phyloP scores from a whole-genome alignment of 768 basidiomycete genomes.

The Zangia roseola region DNA sequence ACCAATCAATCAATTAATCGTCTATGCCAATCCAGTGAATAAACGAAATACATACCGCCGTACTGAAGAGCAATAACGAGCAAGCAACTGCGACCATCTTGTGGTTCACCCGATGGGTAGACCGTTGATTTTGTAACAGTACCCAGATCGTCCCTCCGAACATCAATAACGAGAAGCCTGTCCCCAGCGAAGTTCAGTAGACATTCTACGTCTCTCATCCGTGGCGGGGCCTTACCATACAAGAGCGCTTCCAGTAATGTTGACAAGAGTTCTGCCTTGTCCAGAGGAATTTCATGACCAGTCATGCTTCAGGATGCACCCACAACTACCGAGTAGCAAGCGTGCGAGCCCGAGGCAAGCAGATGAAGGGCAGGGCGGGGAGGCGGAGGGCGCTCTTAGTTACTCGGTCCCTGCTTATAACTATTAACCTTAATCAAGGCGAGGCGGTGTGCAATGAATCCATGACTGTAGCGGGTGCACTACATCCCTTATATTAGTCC shows the following conservation, averaged over 20 bases:
- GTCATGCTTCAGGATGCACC: background rate
- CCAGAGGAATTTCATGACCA: conserved; percentile 1
- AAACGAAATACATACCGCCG: conserved; percentile 13
- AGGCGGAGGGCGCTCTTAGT: too few relatives aligned
- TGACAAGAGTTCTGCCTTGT: conserved; percentile 5
- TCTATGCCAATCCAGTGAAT: background rate
- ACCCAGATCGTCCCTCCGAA: conserved; percentile 27
- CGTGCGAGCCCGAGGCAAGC: too few relatives aligned
- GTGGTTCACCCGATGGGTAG: conserved; percentile 5
- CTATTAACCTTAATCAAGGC: too few relatives aligned
- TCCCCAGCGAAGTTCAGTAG: too few relatives aligned
- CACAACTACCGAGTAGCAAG: too few relatives aligned
- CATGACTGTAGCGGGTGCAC: too few relatives aligned
- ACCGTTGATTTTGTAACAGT: conserved; percentile 6
- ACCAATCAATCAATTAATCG: background rate
- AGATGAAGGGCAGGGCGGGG: too few relatives aligned
- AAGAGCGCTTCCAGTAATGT: conserved; percentile 1
- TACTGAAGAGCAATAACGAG: conserved; percentile 26
- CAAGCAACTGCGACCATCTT: conserved; percentile 19
- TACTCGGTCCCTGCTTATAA: too few relatives aligned
- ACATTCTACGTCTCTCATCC: background rate
- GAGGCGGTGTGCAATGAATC: too few relatives aligned
- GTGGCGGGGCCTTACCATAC: conserved; percentile 1
- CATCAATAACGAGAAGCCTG: conserved; percentile 33
- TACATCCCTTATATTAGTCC: too few relatives aligned